These are phyloP conservation scores for Sphagnurus paluster DNA, from an alignment of 1,284 basidiomycete species.

Conservation along the genomic window DNA sequence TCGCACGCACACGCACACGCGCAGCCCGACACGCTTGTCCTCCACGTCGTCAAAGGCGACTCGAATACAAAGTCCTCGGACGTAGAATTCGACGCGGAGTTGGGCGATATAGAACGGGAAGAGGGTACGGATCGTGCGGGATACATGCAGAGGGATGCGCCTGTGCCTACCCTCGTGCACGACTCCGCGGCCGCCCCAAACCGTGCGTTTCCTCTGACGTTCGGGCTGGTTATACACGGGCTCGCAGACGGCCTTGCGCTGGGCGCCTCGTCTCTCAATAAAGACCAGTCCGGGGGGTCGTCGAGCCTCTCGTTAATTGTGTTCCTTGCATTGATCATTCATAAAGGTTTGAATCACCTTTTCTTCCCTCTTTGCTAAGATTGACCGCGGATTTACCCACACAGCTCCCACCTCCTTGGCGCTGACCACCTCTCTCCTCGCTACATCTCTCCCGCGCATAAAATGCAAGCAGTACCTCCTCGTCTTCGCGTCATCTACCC, in stretches of 20 bases:
- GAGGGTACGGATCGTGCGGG: slow-evolving; percentile 27
- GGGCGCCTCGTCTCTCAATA: slow-evolving; percentile 67
- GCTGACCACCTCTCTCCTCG: slow-evolving; percentile 78
- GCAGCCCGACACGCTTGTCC: slow-evolving; percentile 24
- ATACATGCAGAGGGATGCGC: slow-evolving; percentile 23
- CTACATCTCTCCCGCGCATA: slow-evolving; percentile 63
- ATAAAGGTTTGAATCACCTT: slow-evolving; percentile 67
- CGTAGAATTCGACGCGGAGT: slow-evolving; percentile 61
- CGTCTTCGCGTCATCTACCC: slow-evolving; percentile 82
- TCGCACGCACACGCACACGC: slow-evolving; percentile 24
- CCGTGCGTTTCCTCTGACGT: slow-evolving; percentile 68
- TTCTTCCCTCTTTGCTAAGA: not conserved
- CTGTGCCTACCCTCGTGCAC: slow-evolving; percentile 9
- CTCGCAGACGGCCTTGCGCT: slow-evolving; percentile 90
- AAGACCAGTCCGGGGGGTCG: slow-evolving; percentile 29
- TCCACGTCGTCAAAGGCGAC: slow-evolving; percentile 24
- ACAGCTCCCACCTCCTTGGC: slow-evolving; percentile 85
- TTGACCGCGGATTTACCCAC: slow-evolving; percentile 2
- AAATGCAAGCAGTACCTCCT: slow-evolving; percentile 75
- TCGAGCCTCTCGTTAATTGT: slow-evolving; percentile 71
- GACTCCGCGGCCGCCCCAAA: slow-evolving; percentile 7
- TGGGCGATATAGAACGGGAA: slow-evolving; percentile 49
- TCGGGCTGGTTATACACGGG: slow-evolving; percentile 85
- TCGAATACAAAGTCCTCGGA: slow-evolving; percentile 21
- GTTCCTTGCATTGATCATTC: slow-evolving; percentile 85